Conservation (phyloP, 441 rosid genomes). For the Raphanus hybrid region DNA sequence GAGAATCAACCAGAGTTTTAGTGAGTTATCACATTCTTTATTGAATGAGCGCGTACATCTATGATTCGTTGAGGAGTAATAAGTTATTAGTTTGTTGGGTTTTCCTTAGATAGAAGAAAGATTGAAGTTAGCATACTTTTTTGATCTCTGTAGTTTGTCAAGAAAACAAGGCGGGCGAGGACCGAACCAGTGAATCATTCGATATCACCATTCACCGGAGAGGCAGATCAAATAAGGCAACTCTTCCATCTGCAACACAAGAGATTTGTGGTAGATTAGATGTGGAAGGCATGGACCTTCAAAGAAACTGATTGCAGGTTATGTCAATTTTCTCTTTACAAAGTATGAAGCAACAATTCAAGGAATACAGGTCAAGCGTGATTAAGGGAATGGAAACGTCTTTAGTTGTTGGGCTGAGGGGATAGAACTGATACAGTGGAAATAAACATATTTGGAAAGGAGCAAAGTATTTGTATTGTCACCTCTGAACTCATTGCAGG, state of each 20-base stretch:
- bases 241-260: constrained; percentile 46
- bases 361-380: too few relatives aligned
- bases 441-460: background rate
- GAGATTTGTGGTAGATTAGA: constrained; percentile 46
- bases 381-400: background rate
- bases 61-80: background rate
- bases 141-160: background rate
- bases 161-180: background rate
- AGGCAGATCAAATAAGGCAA: constrained; percentile 40
- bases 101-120: background rate
- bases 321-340: too few relatives aligned
- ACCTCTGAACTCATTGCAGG: background rate
- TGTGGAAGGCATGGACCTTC: constrained; percentile 44
- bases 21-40: background rate
- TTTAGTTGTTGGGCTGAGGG: background rate
- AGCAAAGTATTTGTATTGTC: background rate
- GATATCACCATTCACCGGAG: constrained; percentile 44
- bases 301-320: constrained; percentile 5
- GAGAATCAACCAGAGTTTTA: background rate
- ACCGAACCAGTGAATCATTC: constrained; percentile 38
- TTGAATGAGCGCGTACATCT: background rate
- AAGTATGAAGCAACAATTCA: too few relatives aligned
- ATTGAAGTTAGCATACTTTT: background rate
- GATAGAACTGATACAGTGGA: background rate
- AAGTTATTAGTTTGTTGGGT: background rate